Evolutionary conservation across 2,329 filamentous ascomycete species (phyloP).

Genomic region (Neofusicoccum ribis): DNA sequence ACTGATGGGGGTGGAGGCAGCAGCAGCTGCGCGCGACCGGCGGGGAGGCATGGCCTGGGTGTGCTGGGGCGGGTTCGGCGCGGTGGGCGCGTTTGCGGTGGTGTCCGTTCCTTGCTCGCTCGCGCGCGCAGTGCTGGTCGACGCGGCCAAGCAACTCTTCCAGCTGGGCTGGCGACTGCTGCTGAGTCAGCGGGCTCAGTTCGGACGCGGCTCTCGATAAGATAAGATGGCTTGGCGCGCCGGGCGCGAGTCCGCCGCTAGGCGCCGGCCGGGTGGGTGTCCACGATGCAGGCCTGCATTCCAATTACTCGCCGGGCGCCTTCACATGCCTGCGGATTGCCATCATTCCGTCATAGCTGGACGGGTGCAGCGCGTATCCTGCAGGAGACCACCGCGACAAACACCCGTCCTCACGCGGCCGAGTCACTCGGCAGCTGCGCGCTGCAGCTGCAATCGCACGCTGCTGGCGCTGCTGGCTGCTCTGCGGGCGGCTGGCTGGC

Average conservation of each 20-base stretch:
- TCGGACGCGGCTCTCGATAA: not conserved
- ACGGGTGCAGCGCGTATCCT: slow-evolving; percentile 6
- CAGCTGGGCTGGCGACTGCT: no score
- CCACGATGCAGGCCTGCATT: not conserved
- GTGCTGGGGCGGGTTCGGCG: not conserved
- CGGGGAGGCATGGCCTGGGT: slow-evolving; percentile 14
- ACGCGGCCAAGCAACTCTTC: not conserved
- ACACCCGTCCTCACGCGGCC: slow-evolving; percentile 1
- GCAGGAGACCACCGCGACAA: slow-evolving; percentile 5
- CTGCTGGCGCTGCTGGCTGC: not conserved
- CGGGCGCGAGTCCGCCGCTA: not conserved
- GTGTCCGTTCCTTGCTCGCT: not conserved
- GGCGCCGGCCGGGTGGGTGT: not conserved
- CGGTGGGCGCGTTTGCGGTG: slow-evolving; percentile 2
- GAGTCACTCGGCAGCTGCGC: slow-evolving; percentile 1
- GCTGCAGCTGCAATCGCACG: not conserved
- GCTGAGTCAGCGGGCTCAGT: not conserved
- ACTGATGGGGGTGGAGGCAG: slow-evolving; percentile 15
- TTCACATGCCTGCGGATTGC: slow-evolving; percentile 10
- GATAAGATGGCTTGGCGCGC: not conserved
- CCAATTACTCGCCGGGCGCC: not conserved
- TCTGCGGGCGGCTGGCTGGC: not conserved
- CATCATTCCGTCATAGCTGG: not conserved
- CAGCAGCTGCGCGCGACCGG: slow-evolving; percentile 18
- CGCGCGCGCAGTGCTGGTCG: not conserved